Evolutionary conservation across 2,329 filamentous ascomycete genomes (phyloP).

Genomic region (Cadophora sp.): DNA sequence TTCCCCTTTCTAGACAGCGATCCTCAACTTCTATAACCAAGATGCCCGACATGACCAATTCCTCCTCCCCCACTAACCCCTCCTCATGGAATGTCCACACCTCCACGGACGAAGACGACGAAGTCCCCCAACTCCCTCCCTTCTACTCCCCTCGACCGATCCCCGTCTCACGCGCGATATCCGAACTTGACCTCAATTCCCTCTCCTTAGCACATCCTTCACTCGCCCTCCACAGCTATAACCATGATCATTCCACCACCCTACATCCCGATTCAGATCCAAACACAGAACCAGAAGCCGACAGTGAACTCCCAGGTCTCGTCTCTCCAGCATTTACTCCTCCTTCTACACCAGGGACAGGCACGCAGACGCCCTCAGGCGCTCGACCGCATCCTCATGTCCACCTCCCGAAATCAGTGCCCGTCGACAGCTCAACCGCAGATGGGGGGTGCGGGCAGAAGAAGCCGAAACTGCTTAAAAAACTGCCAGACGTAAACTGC

Average conservation of each 20-base stretch:
- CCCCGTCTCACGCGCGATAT: slow-evolving; percentile 45
- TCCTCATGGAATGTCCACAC: slow-evolving; percentile 29
- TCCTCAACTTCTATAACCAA: not conserved
- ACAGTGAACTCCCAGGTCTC: slow-evolving; percentile 51
- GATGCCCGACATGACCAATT: slow-evolving; percentile 30
- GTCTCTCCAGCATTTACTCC: slow-evolving; percentile 88
- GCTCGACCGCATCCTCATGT: slow-evolving; percentile 38
- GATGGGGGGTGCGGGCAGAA: slow-evolving; percentile 66
- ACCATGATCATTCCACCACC: not conserved
- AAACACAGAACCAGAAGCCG: slow-evolving; percentile 24
- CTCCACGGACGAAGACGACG: slow-evolving; percentile 34
- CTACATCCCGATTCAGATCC: slow-evolving; percentile 21
- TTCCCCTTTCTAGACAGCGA: not conserved
- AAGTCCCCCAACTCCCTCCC: slow-evolving; percentile 42
- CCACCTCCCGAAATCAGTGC: slow-evolving; percentile 29
- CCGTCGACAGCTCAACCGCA: slow-evolving; percentile 53
- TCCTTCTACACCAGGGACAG: slow-evolving; percentile 68
- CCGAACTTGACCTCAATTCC: slow-evolving; percentile 44
- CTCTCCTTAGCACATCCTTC: slow-evolving; percentile 29
- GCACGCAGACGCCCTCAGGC: slow-evolving; percentile 55
- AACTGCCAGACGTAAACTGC: slow-evolving; percentile 86
- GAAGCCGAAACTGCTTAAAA: slow-evolving; percentile 74
- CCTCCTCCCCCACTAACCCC: slow-evolving; percentile 24
- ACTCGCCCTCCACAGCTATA: slow-evolving; percentile 6
- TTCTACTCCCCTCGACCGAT: slow-evolving; percentile 47